A percentile compares a stretch with the other conserved stretches of the same genome.
Evolutionary conservation across 1,139 yeast species (phyloP).

Genomic region (Taiozyma sp.): DNA sequence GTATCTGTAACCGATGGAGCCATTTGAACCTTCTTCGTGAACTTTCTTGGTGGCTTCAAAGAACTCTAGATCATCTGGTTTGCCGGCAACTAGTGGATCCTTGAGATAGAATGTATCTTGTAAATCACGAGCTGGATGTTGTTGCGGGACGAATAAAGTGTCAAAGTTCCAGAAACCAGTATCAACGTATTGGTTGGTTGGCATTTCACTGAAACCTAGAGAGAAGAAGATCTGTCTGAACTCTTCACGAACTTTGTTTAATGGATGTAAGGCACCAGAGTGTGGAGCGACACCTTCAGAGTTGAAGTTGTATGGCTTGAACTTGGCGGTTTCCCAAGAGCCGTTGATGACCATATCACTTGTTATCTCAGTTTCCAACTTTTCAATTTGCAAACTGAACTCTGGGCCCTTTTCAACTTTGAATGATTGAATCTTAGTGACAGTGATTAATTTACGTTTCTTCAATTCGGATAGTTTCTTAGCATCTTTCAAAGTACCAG

Average conservation of each 20-base stretch:
- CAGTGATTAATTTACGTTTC: slow-evolving; percentile 81
- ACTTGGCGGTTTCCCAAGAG: slow-evolving; percentile 76
- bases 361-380: slow-evolving; percentile 89
- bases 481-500: slow-evolving; percentile 54
- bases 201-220: slow-evolving; percentile 99
- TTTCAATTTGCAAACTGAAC: slow-evolving; percentile 75
- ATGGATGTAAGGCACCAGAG: slow-evolving; percentile 94
- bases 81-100: slow-evolving; percentile 78
- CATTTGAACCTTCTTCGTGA: slow-evolving; percentile 87
- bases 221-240: slow-evolving; percentile 96
- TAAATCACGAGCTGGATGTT: slow-evolving; percentile 98
- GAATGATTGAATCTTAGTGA: slow-evolving; percentile 74
- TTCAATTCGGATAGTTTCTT: slow-evolving; percentile 81
- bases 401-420: slow-evolving; percentile 75
- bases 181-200: slow-evolving; percentile 96
- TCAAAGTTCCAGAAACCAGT: slow-evolving; percentile 99
- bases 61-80: slow-evolving; percentile 76
- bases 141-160: slow-evolving; percentile 94
- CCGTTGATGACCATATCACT: slow-evolving; percentile 83
- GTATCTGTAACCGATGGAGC: slow-evolving; percentile 96
- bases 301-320: slow-evolving; percentile 94
- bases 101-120: slow-evolving; percentile 97
- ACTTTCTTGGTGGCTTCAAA: slow-evolving; percentile 76
- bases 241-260: slow-evolving; percentile 94
- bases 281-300: slow-evolving; percentile 87